Conservation (phyloP, 106 monocot genomes). For the Apostasia shenzhenica region DNA sequence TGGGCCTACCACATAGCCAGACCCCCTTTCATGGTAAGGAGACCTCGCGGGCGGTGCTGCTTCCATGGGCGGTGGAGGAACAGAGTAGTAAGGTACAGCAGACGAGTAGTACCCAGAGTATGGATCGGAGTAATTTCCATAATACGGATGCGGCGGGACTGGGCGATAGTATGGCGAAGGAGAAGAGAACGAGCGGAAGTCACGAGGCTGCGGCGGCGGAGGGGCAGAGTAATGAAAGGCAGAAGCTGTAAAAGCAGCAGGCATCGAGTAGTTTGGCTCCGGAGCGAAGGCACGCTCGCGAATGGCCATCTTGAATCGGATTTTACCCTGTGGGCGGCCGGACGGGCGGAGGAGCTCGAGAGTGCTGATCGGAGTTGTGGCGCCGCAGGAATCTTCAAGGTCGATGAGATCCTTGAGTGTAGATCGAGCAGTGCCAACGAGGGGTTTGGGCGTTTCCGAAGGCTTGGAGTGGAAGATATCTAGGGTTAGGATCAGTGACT, state of each 20-base stretch:
- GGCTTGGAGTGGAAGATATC: constrained; percentile 95
- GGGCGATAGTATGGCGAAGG: constrained; percentile 18
- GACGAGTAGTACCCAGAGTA: constrained; percentile 34
- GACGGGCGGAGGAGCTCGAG: constrained; percentile 82
- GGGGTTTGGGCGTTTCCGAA: constrained; percentile 87
- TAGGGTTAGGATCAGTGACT: constrained; percentile 44
- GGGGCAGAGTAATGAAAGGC: constrained; percentile 33
- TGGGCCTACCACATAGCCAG: constrained; percentile 32
- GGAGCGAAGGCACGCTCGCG: constrained; percentile 33
- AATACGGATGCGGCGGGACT: constrained; percentile 13
- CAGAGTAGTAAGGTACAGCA: constrained; percentile 29
- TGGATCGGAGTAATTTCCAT: constrained; percentile 39
- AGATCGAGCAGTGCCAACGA: constrained; percentile 58
- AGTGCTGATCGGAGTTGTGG: constrained; percentile 26
- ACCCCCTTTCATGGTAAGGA: constrained; percentile 29
- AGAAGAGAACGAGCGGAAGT: constrained; percentile 33
- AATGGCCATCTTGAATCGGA: constrained; percentile 61
- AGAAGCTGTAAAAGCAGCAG: constrained; percentile 13
- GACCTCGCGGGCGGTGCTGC: constrained; percentile 19
- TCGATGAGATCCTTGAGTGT: constrained; percentile 43
- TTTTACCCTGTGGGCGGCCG: constrained; percentile 85
- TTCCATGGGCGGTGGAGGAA: constrained; percentile 30
- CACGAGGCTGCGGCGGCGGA: constrained; percentile 19
- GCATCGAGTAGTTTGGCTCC: constrained; percentile 22
- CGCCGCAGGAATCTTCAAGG: constrained; percentile 3